phyloP scores from a whole-genome alignment of 345 rosid species.

The Trapa incisa region DNA sequence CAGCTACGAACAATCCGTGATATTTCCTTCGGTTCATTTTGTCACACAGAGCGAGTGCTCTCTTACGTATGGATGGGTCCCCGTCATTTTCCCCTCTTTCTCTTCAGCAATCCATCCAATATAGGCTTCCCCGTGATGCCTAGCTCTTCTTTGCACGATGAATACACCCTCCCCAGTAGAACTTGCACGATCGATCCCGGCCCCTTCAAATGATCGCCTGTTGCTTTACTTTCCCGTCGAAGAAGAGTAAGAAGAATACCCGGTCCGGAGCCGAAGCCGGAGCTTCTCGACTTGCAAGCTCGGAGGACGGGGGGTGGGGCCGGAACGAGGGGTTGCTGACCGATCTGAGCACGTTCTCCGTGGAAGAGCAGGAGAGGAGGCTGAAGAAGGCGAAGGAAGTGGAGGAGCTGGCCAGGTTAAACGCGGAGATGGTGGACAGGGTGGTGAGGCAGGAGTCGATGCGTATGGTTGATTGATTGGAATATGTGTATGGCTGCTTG shows the following conservation, averaged over 20 bases:
- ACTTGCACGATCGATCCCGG: neutral
- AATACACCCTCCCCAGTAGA: neutral
- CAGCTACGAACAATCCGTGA: neutral
- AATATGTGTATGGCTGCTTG: too few species aligned
- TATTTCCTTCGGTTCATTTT: neutral
- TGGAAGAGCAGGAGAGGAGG: slow-evolving; percentile 17
- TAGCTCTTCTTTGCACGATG: neutral
- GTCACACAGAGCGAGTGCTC: neutral
- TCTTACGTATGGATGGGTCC: neutral
- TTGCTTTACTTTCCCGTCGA: slow-evolving; percentile 8
- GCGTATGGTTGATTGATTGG: neutral
- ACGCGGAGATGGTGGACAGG: slow-evolving; percentile 16
- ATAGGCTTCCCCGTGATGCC: neutral
- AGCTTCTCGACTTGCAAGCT: neutral
- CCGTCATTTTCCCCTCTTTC: neutral
- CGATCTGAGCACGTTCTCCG: slow-evolving; percentile 20
- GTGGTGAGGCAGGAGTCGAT: slow-evolving; percentile 19
- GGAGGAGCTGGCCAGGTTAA: slow-evolving; percentile 16
- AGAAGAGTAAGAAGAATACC: neutral
- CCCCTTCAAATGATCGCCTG: slow-evolving; percentile 5
- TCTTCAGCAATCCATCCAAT: neutral
- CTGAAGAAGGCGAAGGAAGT: slow-evolving; percentile 17
- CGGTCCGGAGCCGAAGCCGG: neutral
- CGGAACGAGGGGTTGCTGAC: slow-evolving; percentile 12
- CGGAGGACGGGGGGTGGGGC: slow-evolving; percentile 4